Evolutionary conservation across 2,329 filamentous ascomycete species (phyloP).

Genomic region (Septoria linicola): DNA sequence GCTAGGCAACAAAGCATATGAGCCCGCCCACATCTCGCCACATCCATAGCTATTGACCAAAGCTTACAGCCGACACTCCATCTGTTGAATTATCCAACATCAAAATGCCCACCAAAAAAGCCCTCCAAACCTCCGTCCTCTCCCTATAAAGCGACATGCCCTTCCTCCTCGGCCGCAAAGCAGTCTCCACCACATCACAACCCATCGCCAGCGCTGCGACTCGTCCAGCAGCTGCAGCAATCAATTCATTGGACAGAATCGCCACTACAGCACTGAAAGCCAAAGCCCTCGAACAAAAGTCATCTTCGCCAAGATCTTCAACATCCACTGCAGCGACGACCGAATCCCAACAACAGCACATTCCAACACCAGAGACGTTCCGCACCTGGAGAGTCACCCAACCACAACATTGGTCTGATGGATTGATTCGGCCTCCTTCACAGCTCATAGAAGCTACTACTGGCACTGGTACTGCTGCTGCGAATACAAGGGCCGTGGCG

Average conservation of each 20-base stretch:
- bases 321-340: neutral
- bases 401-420: neutral
- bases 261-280: slow-evolving; percentile 11
- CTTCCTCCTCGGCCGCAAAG: slow-evolving; percentile 12
- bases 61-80: too few relatives aligned
- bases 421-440: neutral
- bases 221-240: neutral
- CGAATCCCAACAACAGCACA: neutral
- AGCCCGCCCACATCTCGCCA: too few relatives aligned
- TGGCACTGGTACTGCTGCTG: neutral
- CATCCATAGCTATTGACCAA: too few relatives aligned
- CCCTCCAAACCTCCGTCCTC: slow-evolving; percentile 12
- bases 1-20: too few relatives aligned
- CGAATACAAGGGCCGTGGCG: slow-evolving; percentile 4
- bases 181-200: neutral
- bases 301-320: too few relatives aligned
- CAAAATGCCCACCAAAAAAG: slow-evolving; percentile 12
- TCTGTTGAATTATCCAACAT: too few relatives aligned
- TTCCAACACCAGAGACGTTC: slow-evolving; percentile 3
- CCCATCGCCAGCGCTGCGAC: neutral
- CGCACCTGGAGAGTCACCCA: neutral
- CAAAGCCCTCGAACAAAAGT: too few relatives aligned
- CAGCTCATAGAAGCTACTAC: neutral
- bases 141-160: slow-evolving; percentile 17
- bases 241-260: slow-evolving; percentile 6